Base-by-base conservation (phyloP, 345 rosid species). In the Rubroshorea leprosula region DNA sequence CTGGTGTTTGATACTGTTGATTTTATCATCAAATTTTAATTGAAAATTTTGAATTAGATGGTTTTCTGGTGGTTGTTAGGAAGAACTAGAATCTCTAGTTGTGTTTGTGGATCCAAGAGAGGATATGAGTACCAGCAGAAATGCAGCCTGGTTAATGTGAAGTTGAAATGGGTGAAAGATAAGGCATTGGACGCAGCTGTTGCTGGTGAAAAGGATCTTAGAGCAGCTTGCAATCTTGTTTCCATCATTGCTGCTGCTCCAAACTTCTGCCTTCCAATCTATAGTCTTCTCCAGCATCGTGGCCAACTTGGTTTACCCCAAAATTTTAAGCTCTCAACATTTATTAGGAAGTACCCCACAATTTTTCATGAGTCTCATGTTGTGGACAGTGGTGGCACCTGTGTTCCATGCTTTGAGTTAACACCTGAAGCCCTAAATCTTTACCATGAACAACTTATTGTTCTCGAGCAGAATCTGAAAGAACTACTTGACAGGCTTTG, bases 81-180 rank as follows among this genome's bases (percentile, higher is more conserved):
- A 9, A 55, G 63, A 51, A 48, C 45, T 51, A 54, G 48, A 58
- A 48, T 45, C 39, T 63, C 63, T 53, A 50, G 48, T 12, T 55
- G 60, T 51, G 68, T 76, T 5, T 46, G 55, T 71, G 68, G 69
- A 58, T 70, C 63, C 50, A 78, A 62, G 39, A 26, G 22, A 58
- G 76, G 82, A 23, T 78, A 55, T 63, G 61, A 50, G 61, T 71
- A 74, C 71, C 80, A 75, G 57, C 95, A 87, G 67, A 75, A 46
- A 53, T 67, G 60, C 62, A 51, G 78, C 61, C 51, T 87, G 26
- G 95, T 90, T 48, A 90, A 90, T 51, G 81, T 90, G 0, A 90
- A 87, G 67, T 62, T 90, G 50, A 87, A 87, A 76, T 87, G 97
- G 97, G 97, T 60, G 14, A 90, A 90, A 73, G 95, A 90, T 65